Base-by-base conservation (phyloP, 192 early-diverging fungal genomes). In the Gaertneriomyces semiglobifer region DNA sequence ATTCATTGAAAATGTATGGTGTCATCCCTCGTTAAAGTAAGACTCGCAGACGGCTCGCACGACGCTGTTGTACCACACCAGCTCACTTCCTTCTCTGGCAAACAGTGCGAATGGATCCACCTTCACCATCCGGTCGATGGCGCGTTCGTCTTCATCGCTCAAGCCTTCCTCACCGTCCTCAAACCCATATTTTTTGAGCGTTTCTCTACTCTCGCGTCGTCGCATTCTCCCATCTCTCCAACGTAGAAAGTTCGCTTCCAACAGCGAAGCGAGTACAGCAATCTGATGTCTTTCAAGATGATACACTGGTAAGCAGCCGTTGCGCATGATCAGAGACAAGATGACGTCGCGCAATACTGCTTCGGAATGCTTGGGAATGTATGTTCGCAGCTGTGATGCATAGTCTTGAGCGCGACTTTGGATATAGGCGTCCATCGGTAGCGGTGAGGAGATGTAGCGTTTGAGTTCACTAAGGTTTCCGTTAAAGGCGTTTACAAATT, bases 321-420 rank as follows among this genome's bases (percentile, higher is more conserved):
- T 64, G 12, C 63, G 60, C 72, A 79, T 67, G 8, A 70, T 76
- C 70, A 76, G 73, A 16, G 72, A 66, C 14, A 79, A 73, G 41
- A 78, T 68, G 2, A 78, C 38, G 42, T 73, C 69, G 12, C 68
- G 55, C 14, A 77, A 64, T 25, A 66, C 65, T 18, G 63, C 52
- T 44, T 72, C 73, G 50, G 10, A 12, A 40, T 20, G 43, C 5
- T 53, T 33, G 2, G 63, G 63, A 16, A 65, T 19, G 18, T 65
- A 41, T 25, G 44, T 54, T 16, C 44, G 50, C 8, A 65, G 40
- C 51, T 55, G 46, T 39, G 20, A 42, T 6, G 47, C 33, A 52
- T 58, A 55, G 9, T 66, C 65, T n/a, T n/a, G 40, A 25, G 55
- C 65, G 55, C 65, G 65, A 39, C 47, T 18, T 20, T 44, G 25